Conservation (phyloP, 2,329 filamentous ascomycete species). For the Verticillium isaacii region DNA sequence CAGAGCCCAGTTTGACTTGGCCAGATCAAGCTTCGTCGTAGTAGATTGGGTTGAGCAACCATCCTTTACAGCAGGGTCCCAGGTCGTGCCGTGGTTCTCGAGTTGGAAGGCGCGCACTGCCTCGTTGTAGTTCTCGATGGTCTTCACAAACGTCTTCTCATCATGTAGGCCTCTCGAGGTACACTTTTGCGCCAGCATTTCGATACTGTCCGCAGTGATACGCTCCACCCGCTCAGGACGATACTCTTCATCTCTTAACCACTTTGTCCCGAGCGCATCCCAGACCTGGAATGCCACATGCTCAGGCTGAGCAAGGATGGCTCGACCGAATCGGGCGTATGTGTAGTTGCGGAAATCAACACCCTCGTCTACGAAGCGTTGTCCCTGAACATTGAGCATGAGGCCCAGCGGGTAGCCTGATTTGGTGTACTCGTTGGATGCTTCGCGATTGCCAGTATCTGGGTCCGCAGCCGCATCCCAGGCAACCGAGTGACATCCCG, state of each 20-base stretch:
- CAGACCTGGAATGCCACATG: conserved; percentile 61
- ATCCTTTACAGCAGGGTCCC: conserved; percentile 58
- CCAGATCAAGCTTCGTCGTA: conserved; percentile 32
- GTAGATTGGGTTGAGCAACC: conserved; percentile 56
- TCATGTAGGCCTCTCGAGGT: conserved; percentile 39
- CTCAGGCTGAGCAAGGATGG: conserved; percentile 54
- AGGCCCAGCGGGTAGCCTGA: conserved; percentile 63
- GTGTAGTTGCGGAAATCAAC: conserved; percentile 62
- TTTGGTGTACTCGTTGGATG: conserved; percentile 65
- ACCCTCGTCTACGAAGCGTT: conserved; percentile 64
- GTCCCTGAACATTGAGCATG: conserved; percentile 56
- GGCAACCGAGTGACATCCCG: conserved; percentile 58
- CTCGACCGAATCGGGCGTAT: conserved; percentile 60
- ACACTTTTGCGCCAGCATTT: conserved; percentile 51
- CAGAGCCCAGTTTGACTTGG: conserved; percentile 64
- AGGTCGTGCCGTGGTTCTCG: conserved; percentile 40
- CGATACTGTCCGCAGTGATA: conserved; percentile 43
- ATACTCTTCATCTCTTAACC: conserved; percentile 60
- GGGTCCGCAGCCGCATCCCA: conserved; percentile 60
- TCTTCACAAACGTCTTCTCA: conserved; percentile 41
- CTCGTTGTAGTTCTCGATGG: conserved; percentile 51
- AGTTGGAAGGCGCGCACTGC: conserved; percentile 43
- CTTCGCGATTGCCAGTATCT: conserved; percentile 48
- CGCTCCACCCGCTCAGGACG: conserved; percentile 50
- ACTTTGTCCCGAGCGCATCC: conserved; percentile 46